These are phyloP conservation scores for Bacterosira constricta DNA, from an alignment of 108 stramenopile species.

Conservation along the genomic window DNA sequence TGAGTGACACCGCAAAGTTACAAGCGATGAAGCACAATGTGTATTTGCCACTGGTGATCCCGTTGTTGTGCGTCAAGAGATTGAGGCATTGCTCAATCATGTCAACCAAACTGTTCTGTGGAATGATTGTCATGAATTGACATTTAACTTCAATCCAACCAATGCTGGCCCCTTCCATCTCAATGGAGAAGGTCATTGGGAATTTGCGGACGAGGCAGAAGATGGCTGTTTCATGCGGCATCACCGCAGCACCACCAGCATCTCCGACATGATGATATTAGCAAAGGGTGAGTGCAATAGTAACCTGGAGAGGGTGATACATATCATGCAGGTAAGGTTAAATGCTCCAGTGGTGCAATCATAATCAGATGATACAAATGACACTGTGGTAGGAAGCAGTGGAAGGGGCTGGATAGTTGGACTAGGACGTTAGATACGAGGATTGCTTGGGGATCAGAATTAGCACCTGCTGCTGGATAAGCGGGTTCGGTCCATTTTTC, in stretches of 20 bases:
- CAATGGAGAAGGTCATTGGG: constrained; percentile 16
- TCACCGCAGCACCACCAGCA: constrained; percentile 40
- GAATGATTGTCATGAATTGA: constrained; percentile 36
- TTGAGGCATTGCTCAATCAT: constrained; percentile 16
- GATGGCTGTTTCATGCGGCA: constrained; percentile 41
- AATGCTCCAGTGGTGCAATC: not conserved
- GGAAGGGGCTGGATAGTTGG: not conserved
- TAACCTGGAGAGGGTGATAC: constrained; percentile 47
- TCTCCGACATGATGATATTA: constrained; percentile 41
- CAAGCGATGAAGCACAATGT: constrained; percentile 19
- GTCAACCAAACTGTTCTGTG: not conserved
- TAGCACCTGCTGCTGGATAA: too few relatives aligned
- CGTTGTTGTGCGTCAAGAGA: constrained; percentile 27
- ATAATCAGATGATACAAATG: not conserved
- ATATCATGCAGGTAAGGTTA: constrained; percentile 9
- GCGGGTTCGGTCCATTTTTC: too few relatives aligned
- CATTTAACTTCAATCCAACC: constrained; percentile 45
- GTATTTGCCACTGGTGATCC: constrained; percentile 50
- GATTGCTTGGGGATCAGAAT: constrained; percentile 36
- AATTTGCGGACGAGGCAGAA: constrained; percentile 8
- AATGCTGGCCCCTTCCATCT: constrained; percentile 19
- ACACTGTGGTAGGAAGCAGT: too few relatives aligned
- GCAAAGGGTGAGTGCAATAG: constrained; percentile 51
- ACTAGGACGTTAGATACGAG: constrained; percentile 20
- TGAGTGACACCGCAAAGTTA: constrained; percentile 1